These are phyloP conservation scores for Aspergillus panamensis DNA, from an alignment of 495 filamentous ascomycete genomes.

Conservation along the genomic window DNA sequence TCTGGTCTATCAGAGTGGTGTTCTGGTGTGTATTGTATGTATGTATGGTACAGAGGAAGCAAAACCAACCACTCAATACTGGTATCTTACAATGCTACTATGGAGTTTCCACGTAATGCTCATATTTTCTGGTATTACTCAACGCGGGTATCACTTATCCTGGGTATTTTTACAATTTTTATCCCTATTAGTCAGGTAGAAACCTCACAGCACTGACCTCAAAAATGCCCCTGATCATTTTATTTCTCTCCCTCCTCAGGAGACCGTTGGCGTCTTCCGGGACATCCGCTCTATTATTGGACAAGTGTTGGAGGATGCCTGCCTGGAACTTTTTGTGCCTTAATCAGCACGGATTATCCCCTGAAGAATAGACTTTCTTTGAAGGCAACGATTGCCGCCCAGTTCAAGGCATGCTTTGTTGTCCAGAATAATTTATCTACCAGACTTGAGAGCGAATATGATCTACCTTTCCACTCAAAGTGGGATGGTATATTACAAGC, in stretches of 20 bases:
- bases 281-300: too few relatives aligned
- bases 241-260: too few relatives aligned
- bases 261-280: too few relatives aligned
- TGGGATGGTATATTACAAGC: too few relatives aligned
- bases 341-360: not conserved
- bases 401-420: not conserved
- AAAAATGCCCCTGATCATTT: not conserved
- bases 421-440: not conserved
- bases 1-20: slow-evolving; percentile 2
- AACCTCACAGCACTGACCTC: too few relatives aligned
- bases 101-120: slow-evolving; percentile 5
- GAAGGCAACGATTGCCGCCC: not conserved
- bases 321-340: not conserved
- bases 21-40: not conserved
- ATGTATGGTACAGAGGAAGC: slow-evolving; percentile 6
- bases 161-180: not conserved
- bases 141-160: not conserved
- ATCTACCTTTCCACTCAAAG: too few relatives aligned
- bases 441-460: too few relatives aligned
- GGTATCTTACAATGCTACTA: not conserved
- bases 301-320: too few relatives aligned
- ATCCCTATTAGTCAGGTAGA: not conserved
- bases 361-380: not conserved
- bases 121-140: not conserved
- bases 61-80: not conserved